Conservation (phyloP, 257 asterid species). For the Echites panduratus region DNA sequence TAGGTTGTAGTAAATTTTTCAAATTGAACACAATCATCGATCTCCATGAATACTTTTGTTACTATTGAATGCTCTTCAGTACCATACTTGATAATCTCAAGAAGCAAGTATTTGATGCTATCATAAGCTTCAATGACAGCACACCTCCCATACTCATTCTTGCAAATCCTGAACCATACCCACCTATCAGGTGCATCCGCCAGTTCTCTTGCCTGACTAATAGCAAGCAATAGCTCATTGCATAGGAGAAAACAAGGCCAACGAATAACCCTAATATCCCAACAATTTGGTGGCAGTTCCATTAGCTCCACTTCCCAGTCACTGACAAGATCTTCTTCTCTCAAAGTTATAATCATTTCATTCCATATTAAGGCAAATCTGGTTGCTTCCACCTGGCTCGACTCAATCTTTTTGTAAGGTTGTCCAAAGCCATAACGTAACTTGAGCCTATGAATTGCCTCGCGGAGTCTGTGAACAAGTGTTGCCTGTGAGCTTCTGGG, state of each 20-base stretch:
- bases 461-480: conserved; percentile 57
- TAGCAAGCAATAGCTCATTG: conserved; percentile 77
- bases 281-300: conserved; percentile 87
- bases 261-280: conserved; percentile 86
- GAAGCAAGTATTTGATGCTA: conserved; percentile 68
- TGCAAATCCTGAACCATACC: conserved; percentile 77
- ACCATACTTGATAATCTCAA: conserved; percentile 53
- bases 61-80: conserved; percentile 67
- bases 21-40: conserved; percentile 38
- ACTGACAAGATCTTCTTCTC: conserved; percentile 81
- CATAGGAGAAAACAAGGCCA: conserved; percentile 90
- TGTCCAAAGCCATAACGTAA: conserved; percentile 90
- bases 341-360: conserved; percentile 66
- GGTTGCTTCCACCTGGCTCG: conserved; percentile 85
- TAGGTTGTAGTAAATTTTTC: conserved; percentile 62
- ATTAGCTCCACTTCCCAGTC: conserved; percentile 72
- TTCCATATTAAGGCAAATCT: conserved; percentile 93
- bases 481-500: conserved; percentile 33
- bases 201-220: conserved; percentile 66
- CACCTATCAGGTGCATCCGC: conserved; percentile 50
- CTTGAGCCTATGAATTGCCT: conserved; percentile 65
- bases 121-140: conserved; percentile 87
- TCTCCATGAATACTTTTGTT: conserved; percentile 50
- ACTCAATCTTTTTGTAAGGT: conserved; percentile 84
- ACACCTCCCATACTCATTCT: conserved; percentile 79